A percentile compares a stretch with the other conserved stretches of the same genome.
phyloP scores from a whole-genome alignment of 768 basidiomycete genomes.

The Suillus hirtellus region DNA sequence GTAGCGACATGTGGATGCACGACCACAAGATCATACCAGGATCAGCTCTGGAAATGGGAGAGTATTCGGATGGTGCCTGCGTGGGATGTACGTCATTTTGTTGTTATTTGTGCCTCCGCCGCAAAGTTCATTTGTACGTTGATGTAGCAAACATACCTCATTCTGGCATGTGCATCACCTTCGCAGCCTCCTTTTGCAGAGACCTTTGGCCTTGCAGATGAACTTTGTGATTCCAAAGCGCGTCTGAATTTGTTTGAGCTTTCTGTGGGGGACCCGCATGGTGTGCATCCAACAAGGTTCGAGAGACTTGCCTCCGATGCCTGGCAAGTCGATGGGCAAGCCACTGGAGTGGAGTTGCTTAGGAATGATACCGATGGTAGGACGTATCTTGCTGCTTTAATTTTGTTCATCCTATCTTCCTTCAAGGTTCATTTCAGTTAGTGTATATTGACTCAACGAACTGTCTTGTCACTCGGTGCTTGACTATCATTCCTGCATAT shows the following conservation, averaged over 20 bases:
- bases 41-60: slow-evolving; percentile 22
- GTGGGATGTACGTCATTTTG: slow-evolving; percentile 1
- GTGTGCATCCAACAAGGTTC: slow-evolving; percentile 32
- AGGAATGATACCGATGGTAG: slow-evolving; percentile 48
- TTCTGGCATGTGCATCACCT: slow-evolving; percentile 49
- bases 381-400: slow-evolving; percentile 16
- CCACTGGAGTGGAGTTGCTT: slow-evolving; percentile 46
- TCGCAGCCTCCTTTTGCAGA: slow-evolving; percentile 24
- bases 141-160: slow-evolving; percentile 26
- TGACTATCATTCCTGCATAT: slow-evolving; percentile 35
- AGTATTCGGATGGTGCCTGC: not conserved
- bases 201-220: slow-evolving; percentile 22
- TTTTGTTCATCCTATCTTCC: slow-evolving; percentile 15
- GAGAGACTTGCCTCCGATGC: slow-evolving; percentile 45
- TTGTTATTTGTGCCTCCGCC: not conserved
- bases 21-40: slow-evolving; percentile 9
- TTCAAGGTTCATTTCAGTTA: slow-evolving; percentile 24
- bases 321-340: slow-evolving; percentile 53
- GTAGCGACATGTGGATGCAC: slow-evolving; percentile 24
- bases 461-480: slow-evolving; percentile 43
- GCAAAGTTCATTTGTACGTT: slow-evolving; percentile 1
- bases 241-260: slow-evolving; percentile 28
- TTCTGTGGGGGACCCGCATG: slow-evolving; percentile 22
- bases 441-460: slow-evolving; percentile 44
- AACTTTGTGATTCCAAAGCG: slow-evolving; percentile 12